Conservation (phyloP, 345 rosid genomes). For the Ceriops tagal region DNA sequence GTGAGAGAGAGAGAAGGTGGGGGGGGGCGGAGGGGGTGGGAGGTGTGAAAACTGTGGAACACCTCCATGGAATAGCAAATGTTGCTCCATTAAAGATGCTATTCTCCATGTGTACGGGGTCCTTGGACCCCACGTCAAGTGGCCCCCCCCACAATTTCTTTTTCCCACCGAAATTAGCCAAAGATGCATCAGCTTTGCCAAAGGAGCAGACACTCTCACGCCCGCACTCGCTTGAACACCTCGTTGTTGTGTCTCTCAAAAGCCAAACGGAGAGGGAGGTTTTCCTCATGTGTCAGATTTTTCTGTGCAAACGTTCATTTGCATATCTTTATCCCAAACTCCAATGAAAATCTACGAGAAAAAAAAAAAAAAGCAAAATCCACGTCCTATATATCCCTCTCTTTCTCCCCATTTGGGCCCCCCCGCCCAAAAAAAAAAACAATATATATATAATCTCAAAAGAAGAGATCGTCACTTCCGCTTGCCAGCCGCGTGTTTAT, state of each 20-base stretch:
- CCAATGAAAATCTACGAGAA: not conserved
- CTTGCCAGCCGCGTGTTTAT: not conserved
- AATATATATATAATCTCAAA: slow-evolving; percentile 17
- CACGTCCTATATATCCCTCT: not conserved
- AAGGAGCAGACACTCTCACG: not conserved
- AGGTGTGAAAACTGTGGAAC: not conserved
- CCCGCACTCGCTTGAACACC: slow-evolving; percentile 4
- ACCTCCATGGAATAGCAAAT: not conserved
- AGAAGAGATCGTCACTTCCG: slow-evolving; percentile 18
- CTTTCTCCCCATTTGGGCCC: not conserved
- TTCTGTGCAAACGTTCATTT: slow-evolving; percentile 7
- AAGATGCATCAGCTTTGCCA: slow-evolving; percentile 1
- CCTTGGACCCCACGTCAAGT: slow-evolving; percentile 18
- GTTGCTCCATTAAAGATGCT: not conserved
- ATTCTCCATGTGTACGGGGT: not conserved
- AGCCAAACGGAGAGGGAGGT: slow-evolving; percentile 28
- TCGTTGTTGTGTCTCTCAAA: slow-evolving; percentile 35
- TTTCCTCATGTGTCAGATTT: slow-evolving; percentile 25
- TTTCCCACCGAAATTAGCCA: not conserved
- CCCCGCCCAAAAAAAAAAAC: too few species aligned
- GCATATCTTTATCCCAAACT: slow-evolving; percentile 18
- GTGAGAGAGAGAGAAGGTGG: not conserved
- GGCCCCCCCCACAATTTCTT: slow-evolving; percentile 5
- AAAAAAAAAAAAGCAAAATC: not conserved
- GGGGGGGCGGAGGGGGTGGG: not conserved